Evolutionary conservation across 1,284 basidiomycete genomes (phyloP).

Genomic region (Macrocystidia cucumis): DNA sequence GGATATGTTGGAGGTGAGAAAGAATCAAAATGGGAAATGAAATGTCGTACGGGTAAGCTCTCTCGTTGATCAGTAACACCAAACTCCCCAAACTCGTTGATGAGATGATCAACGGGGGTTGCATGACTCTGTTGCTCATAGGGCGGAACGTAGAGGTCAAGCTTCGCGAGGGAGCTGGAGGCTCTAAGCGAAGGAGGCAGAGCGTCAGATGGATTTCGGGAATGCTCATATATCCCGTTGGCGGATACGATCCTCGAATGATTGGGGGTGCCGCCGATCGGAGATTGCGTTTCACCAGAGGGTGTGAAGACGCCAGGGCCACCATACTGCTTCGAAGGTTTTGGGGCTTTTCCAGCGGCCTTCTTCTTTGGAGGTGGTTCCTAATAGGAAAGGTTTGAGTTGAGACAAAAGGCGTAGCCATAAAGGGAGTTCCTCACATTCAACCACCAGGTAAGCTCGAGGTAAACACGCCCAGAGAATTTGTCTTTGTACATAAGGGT

Average conservation of each 20-base stretch:
- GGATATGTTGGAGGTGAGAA: conserved; percentile 3
- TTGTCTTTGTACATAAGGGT: conserved; percentile 84
- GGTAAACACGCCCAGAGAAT: conserved; percentile 89
- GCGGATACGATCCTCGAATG: conserved; percentile 28
- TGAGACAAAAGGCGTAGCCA: too few relatives aligned
- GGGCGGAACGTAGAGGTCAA: conserved; percentile 68
- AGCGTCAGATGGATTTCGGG: conserved; percentile 37
- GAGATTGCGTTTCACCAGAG: conserved; percentile 30
- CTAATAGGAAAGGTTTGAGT: conserved; percentile 27
- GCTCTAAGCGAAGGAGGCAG: conserved; percentile 50
- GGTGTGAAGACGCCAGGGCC: conserved; percentile 72
- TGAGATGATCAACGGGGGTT: conserved; percentile 41
- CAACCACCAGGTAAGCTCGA: conserved; percentile 94
- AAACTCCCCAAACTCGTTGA: conserved; percentile 61
- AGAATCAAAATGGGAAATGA: conserved; percentile 6
- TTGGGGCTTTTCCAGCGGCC: conserved; percentile 37
- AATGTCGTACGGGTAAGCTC: conserved; percentile 53
- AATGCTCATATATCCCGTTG: conserved; percentile 27
- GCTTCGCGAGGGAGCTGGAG: conserved; percentile 48
- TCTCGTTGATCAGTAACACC: conserved; percentile 48
- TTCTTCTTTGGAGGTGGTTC: conserved; percentile 72
- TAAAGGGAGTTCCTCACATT: conserved; percentile 66
- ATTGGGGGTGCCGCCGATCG: conserved; percentile 15
- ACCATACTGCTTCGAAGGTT: conserved; percentile 56
- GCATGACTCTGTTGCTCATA: conserved; percentile 43